A percentile compares a stretch with the other conserved stretches of the same genome.
phyloP scores from a whole-genome alignment of 2,329 filamentous ascomycete genomes.

The Calonectria leucothoes region DNA sequence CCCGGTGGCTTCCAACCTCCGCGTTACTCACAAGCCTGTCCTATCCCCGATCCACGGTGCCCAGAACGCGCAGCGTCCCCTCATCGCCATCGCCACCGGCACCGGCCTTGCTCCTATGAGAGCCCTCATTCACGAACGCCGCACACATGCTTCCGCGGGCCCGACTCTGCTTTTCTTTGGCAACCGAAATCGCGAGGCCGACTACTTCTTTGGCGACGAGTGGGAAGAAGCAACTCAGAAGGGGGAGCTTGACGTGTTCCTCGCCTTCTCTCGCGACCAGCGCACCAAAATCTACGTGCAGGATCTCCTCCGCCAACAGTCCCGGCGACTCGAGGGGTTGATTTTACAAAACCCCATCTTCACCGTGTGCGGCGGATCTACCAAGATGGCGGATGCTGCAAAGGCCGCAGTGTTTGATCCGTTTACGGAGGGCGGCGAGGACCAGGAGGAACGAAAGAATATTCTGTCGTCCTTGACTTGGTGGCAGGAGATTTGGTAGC shows the following conservation, averaged over 20 bases:
- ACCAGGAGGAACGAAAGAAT: constrained; percentile 53
- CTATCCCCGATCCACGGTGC: constrained; percentile 54
- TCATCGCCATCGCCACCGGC: constrained; percentile 85
- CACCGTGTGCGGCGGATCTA: constrained; percentile 67
- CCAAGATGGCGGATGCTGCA: constrained; percentile 68
- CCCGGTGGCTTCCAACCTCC: constrained; percentile 65
- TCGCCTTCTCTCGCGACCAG: constrained; percentile 63
- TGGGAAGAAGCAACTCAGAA: constrained; percentile 62
- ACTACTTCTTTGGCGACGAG: constrained; percentile 86
- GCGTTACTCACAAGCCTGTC: constrained; percentile 67
- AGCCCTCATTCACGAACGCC: constrained; percentile 82
- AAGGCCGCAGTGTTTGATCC: constrained; percentile 63
- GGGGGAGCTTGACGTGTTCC: constrained; percentile 47
- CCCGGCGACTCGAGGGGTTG: constrained; percentile 43
- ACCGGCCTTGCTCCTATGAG: constrained; percentile 90
- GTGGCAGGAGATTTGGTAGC: constrained; percentile 72
- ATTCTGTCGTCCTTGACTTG: constrained; percentile 52
- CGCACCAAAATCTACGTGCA: constrained; percentile 67
- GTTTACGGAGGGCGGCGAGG: constrained; percentile 51
- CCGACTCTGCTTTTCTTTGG: constrained; percentile 82
- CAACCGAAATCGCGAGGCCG: constrained; percentile 77
- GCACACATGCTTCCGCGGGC: constrained; percentile 41
- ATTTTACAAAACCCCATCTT: constrained; percentile 59
- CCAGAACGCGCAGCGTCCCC: constrained; percentile 59
- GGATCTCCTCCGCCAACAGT: constrained; percentile 61